Percentiles rank a stretch among this genome's conserved stretches.
Conservation (phyloP, 2,329 filamentous ascomycete genomes). For the Sporothrix humicola region DNA sequence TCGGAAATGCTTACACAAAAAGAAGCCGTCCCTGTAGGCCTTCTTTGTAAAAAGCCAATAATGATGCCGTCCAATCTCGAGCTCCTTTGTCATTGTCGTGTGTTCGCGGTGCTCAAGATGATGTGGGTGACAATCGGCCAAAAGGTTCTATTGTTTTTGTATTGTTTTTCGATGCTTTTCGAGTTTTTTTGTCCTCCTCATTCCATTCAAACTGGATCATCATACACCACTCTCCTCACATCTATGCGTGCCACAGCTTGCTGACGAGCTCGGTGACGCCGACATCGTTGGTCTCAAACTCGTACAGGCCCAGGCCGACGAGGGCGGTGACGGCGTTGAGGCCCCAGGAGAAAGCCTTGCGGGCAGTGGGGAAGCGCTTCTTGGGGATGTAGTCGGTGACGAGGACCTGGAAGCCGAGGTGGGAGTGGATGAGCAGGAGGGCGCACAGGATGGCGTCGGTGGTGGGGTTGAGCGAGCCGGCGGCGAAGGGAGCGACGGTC, state of each 20-base stretch:
- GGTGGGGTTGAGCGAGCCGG: slow-evolving; percentile 86
- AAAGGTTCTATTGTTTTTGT: slow-evolving; percentile 1
- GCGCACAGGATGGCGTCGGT: slow-evolving; percentile 86
- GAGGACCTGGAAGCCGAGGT: slow-evolving; percentile 90
- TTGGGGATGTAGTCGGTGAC: slow-evolving; percentile 91
- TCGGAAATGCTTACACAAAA: slow-evolving; percentile 6
- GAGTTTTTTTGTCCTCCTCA: not conserved
- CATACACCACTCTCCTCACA: not conserved
- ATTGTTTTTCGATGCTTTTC: not conserved
- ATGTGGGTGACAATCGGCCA: not conserved
- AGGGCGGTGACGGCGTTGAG: slow-evolving; percentile 79
- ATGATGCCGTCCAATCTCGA: not conserved
- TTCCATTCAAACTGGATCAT: not conserved
- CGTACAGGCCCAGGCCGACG: slow-evolving; percentile 88
- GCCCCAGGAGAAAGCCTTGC: slow-evolving; percentile 73
- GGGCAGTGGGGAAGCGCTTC: slow-evolving; percentile 69
- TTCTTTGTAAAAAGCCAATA: not conserved
- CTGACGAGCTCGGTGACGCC: slow-evolving; percentile 88
- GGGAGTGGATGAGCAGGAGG: slow-evolving; percentile 85
- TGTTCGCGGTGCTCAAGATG: not conserved
- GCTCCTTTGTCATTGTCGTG: not conserved
- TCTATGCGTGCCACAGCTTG: slow-evolving; percentile 83
- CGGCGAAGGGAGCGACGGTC: slow-evolving; percentile 87
- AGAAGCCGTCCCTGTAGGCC: not conserved
- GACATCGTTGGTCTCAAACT: slow-evolving; percentile 99